Conservation (phyloP, 441 rosid species). For the Rhodomyrtus psidioides region DNA sequence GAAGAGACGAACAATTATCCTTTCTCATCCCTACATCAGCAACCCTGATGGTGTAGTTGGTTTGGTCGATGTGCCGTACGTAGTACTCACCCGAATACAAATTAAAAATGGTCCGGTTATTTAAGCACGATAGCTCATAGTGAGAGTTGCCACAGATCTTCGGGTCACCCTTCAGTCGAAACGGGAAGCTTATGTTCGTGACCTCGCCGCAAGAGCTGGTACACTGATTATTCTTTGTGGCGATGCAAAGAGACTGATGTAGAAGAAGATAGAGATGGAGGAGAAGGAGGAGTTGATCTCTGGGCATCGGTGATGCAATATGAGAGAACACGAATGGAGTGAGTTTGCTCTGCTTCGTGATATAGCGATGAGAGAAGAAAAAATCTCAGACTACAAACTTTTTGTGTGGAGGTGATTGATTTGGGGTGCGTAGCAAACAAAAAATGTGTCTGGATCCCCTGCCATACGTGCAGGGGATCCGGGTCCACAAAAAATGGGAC, state of each 20-base stretch:
- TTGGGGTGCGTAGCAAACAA: not conserved
- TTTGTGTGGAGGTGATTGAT: not conserved
- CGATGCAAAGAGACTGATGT: too few species aligned
- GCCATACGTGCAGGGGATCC: too few species aligned
- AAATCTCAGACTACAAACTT: not conserved
- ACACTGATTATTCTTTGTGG: not conserved
- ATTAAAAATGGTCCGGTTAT: not conserved
- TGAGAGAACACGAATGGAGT: not conserved
- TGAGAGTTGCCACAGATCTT: not conserved
- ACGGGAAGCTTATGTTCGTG: conserved; percentile 1
- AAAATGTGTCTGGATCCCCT: too few species aligned
- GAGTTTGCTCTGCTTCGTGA: too few species aligned
- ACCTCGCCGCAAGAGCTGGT: not conserved
- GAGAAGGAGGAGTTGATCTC: not conserved
- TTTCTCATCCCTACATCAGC: not conserved
- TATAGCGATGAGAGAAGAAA: not conserved
- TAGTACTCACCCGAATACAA: too few species aligned
- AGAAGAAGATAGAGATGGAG: too few species aligned
- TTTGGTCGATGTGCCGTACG: too few species aligned
- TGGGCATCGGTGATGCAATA: accelerated
- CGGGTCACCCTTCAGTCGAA: conserved; percentile 1
- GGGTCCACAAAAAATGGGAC: too few species aligned
- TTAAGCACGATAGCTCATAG: not conserved
- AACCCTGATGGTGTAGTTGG: not conserved
- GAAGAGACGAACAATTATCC: not conserved